phyloP scores from a whole-genome alignment of 2,329 filamentous ascomycete genomes.

The Diplodia scrobiculata region DNA sequence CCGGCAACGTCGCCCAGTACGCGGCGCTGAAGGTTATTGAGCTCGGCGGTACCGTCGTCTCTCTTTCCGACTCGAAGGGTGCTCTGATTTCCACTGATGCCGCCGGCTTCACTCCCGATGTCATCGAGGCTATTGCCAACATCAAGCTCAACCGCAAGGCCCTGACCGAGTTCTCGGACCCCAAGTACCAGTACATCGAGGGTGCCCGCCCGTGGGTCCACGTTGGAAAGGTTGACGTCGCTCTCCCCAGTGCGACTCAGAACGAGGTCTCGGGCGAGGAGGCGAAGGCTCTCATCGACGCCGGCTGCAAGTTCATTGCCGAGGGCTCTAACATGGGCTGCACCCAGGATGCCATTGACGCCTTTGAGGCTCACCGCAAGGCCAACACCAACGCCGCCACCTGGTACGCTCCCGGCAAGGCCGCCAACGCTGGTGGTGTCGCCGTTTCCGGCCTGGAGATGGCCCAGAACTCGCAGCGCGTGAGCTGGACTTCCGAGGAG shows the following conservation, averaged over 20 bases:
- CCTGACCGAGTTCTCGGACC: slow-evolving; percentile 69
- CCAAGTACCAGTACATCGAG: slow-evolving; percentile 80
- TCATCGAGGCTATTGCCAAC: slow-evolving; percentile 75
- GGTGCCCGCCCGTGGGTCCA: slow-evolving; percentile 90
- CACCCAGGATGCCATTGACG: slow-evolving; percentile 90
- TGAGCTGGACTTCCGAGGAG: slow-evolving; percentile 84
- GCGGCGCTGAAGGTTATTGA: slow-evolving; percentile 95
- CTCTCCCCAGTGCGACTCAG: slow-evolving; percentile 90
- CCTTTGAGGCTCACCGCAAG: slow-evolving; percentile 79
- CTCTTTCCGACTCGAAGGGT: slow-evolving; percentile 90
- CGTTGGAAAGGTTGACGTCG: slow-evolving; percentile 85
- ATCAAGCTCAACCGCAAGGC: slow-evolving; percentile 87
- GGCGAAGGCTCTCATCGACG: slow-evolving; percentile 75
- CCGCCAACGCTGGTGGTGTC: slow-evolving; percentile 95
- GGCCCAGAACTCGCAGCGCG: slow-evolving; percentile 91
- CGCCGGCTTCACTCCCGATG: slow-evolving; percentile 73
- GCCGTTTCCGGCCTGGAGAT: slow-evolving; percentile 98
- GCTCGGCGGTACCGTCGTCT: slow-evolving; percentile 89
- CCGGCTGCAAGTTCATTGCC: slow-evolving; percentile 81
- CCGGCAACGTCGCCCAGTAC: slow-evolving; percentile 97
- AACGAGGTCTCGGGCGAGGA: slow-evolving; percentile 96
- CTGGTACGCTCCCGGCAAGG: slow-evolving; percentile 96
- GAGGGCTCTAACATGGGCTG: slow-evolving; percentile 99
- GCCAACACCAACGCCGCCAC: slow-evolving; percentile 70
- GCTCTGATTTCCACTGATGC: slow-evolving; percentile 73